These are phyloP conservation scores for Nemania diffusa DNA, from an alignment of 2,329 filamentous ascomycete genomes.

Conservation along the genomic window DNA sequence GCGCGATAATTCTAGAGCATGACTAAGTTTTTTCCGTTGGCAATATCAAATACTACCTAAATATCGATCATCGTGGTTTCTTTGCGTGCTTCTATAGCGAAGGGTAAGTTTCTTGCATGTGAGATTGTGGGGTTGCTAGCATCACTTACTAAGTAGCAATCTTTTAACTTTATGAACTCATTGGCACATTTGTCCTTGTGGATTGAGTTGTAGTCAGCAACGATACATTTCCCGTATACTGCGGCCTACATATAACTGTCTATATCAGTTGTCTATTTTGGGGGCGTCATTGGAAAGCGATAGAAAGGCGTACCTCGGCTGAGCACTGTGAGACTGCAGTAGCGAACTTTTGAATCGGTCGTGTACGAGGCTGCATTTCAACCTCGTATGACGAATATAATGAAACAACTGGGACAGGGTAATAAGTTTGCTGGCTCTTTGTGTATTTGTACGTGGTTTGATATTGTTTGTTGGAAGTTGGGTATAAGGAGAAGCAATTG, in stretches of 20 bases:
- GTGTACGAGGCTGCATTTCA: slow-evolving; percentile 47
- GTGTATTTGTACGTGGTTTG: background rate
- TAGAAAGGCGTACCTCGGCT: slow-evolving; percentile 56
- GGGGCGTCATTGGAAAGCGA: background rate
- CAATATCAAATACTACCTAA: background rate
- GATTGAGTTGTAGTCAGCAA: slow-evolving; percentile 88
- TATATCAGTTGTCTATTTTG: slow-evolving; percentile 15
- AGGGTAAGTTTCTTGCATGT: slow-evolving; percentile 22
- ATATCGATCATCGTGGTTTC: slow-evolving; percentile 55
- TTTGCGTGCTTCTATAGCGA: slow-evolving; percentile 61
- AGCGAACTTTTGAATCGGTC: slow-evolving; percentile 67
- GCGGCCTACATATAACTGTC: slow-evolving; percentile 68
- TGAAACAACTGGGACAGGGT: background rate
- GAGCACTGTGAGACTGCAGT: slow-evolving; percentile 65
- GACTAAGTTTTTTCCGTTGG: background rate
- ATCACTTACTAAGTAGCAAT: slow-evolving; percentile 80
- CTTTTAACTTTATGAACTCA: slow-evolving; percentile 86
- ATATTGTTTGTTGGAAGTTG: slow-evolving; percentile 5
- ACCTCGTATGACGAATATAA: background rate
- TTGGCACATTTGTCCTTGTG: slow-evolving; percentile 89
- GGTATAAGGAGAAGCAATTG: background rate
- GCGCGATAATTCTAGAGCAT: background rate
- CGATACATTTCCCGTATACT: slow-evolving; percentile 89
- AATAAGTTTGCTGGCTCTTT: background rate
- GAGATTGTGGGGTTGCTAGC: slow-evolving; percentile 41